A percentile compares a stretch with the other conserved stretches of the same genome.
phyloP scores from a whole-genome alignment of 345 rosid species.

The Aethionema arabicum region DNA sequence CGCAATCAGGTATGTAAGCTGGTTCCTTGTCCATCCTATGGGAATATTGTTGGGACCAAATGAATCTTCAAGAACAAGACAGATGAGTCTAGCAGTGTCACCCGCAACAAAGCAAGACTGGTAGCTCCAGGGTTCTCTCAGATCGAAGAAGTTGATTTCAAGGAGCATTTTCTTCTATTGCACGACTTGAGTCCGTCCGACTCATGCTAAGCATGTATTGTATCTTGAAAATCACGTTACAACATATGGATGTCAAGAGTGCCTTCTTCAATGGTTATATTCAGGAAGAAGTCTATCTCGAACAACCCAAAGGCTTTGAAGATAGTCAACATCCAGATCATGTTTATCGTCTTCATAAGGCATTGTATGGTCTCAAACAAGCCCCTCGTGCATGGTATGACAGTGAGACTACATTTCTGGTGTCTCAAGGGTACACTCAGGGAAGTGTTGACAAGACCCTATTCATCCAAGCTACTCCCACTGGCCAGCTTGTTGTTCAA shows the following conservation, averaged over 20 bases:
- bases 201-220: neutral
- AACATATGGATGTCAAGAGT: constrained; percentile 20
- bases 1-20: too few species aligned
- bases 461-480: too few species aligned
- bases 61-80: too few species aligned
- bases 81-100: neutral
- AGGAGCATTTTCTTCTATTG: neutral
- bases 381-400: too few species aligned
- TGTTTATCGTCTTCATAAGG: too few species aligned
- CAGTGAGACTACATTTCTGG: neutral
- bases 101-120: constrained; percentile 5
- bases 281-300: constrained; percentile 20
- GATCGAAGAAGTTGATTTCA: neutral
- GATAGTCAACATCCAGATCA: too few species aligned
- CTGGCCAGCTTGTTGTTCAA: too few species aligned
- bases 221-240: neutral
- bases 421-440: neutral
- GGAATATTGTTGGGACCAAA: too few species aligned
- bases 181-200: neutral
- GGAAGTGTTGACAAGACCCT: too few species aligned
- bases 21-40: too few species aligned
- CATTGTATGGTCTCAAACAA: too few species aligned
- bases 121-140: neutral
- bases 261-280: constrained; percentile 20
- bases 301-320: constrained; percentile 16